Percentiles rank a stretch among this genome's conserved stretches.
Evolutionary conservation across 169 alveolate species (phyloP).

Genomic region (Plasmodium gonderi): DNA sequence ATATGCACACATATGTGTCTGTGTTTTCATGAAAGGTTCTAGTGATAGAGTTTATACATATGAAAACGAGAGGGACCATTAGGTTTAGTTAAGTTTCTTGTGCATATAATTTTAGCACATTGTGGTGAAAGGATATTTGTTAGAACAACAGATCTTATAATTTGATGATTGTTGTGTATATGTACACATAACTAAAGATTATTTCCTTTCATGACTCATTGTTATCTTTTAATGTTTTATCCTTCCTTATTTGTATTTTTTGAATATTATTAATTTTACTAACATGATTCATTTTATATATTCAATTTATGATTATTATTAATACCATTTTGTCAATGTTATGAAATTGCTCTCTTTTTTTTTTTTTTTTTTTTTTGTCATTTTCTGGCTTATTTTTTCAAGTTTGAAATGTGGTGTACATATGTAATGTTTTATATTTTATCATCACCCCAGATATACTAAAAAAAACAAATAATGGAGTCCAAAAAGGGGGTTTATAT

Average conservation of each 20-base stretch:
- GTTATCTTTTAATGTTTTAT: neutral
- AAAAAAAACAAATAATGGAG: neutral
- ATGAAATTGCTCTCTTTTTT: neutral
- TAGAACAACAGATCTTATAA: too few relatives aligned
- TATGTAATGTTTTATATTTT: too few relatives aligned
- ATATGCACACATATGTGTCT: too few relatives aligned
- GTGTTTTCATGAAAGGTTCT: too few relatives aligned
- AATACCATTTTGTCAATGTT: neutral
- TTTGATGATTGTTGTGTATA: too few relatives aligned
- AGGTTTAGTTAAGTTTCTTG: too few relatives aligned
- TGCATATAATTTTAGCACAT: too few relatives aligned
- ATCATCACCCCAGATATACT: neutral
- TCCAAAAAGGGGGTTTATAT: too few relatives aligned
- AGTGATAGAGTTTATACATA: too few relatives aligned
- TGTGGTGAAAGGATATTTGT: too few relatives aligned
- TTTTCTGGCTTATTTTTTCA: neutral
- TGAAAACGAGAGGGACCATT: too few relatives aligned
- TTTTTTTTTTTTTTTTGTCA: neutral
- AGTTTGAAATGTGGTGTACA: neutral
- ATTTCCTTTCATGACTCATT: neutral
- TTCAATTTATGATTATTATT: neutral
- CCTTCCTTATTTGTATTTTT: neutral
- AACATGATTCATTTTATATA: neutral
- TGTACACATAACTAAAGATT: neutral
- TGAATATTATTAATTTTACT: neutral